These are phyloP conservation scores for Leishmania turanica DNA, from an alignment of 208 protist genomes.

Conservation along the genomic window DNA sequence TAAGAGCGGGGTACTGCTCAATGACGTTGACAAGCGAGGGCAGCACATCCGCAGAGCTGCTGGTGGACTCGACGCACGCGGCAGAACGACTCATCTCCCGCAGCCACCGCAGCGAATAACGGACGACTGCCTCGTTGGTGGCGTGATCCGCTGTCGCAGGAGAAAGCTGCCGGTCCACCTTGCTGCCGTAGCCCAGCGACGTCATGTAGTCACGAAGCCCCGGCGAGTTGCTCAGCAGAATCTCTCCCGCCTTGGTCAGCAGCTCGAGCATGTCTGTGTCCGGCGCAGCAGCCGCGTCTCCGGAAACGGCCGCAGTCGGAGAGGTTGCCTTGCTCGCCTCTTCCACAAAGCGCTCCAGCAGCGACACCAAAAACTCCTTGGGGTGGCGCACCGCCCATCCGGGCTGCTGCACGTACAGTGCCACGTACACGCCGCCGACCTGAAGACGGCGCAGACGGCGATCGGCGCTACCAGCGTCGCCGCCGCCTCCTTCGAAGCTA, in stretches of 20 bases:
- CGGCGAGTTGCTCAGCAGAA: constrained; percentile 49
- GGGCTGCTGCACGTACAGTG: constrained; percentile 72
- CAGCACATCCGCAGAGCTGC: constrained; percentile 44
- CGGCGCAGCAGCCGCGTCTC: background rate
- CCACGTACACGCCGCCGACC: constrained; percentile 86
- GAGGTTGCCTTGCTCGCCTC: constrained; percentile 13
- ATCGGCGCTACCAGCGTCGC: background rate
- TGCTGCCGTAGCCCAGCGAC: constrained; percentile 70
- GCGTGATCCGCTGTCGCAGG: background rate
- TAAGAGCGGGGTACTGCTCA: constrained; percentile 14
- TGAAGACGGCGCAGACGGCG: constrained; percentile 41
- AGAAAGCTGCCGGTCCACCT: constrained; percentile 49
- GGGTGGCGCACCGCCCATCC: constrained; percentile 86
- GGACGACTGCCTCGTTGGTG: constrained; percentile 8
- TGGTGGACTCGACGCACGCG: constrained; percentile 64
- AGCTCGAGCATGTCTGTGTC: constrained; percentile 38
- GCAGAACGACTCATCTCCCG: constrained; percentile 58
- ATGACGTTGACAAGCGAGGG: constrained; percentile 45
- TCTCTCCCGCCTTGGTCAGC: constrained; percentile 47
- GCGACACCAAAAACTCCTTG: constrained; percentile 75
- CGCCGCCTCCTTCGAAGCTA: background rate
- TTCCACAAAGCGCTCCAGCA: constrained; percentile 65
- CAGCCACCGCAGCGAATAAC: constrained; percentile 51
- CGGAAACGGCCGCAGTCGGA: background rate
- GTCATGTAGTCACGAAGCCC: constrained; percentile 64